Percentiles rank a stretch among this genome's conserved stretches.
Evolutionary conservation across 1,284 basidiomycete genomes (phyloP).

Genomic region (Ceratobasidium sp.): DNA sequence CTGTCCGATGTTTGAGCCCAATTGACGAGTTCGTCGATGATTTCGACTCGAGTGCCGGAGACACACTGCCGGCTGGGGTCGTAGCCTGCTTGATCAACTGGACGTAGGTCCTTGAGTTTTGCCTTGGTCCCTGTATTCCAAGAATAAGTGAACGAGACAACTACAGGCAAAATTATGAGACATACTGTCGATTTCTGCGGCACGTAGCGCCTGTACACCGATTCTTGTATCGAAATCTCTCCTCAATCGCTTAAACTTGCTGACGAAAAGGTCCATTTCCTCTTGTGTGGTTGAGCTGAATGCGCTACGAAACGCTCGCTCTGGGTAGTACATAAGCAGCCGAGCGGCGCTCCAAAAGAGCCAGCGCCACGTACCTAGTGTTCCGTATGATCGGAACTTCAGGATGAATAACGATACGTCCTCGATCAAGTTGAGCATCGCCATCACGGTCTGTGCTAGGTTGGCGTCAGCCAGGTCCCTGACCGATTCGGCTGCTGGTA

Average conservation of each 20-base stretch:
- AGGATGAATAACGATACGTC: neutral
- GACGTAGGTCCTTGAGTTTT: neutral
- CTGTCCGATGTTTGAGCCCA: neutral
- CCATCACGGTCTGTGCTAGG: neutral
- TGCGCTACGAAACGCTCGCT: neutral
- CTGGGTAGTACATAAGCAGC: neutral
- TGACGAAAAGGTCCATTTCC: neutral
- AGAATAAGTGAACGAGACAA: too few species aligned
- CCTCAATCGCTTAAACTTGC: neutral
- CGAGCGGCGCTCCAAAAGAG: neutral
- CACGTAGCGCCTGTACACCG: neutral
- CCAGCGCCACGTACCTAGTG: neutral
- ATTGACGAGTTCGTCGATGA: neutral
- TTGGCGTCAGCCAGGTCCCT: neutral
- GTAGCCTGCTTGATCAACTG: neutral
- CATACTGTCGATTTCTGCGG: neutral
- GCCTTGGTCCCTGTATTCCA: neutral
- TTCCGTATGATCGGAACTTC: neutral
- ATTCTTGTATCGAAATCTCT: neutral
- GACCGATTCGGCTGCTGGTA: neutral
- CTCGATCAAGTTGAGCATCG: conserved; percentile 1
- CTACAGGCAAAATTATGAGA: neutral
- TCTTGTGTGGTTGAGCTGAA: neutral
- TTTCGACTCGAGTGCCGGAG: neutral
- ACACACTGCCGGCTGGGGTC: neutral